A percentile compares a stretch with the other conserved stretches of the same genome.
These are phyloP conservation scores for Colletotrichum lindemuthianum DNA, from an alignment of 2,329 filamentous ascomycete genomes.

Conservation along the genomic window DNA sequence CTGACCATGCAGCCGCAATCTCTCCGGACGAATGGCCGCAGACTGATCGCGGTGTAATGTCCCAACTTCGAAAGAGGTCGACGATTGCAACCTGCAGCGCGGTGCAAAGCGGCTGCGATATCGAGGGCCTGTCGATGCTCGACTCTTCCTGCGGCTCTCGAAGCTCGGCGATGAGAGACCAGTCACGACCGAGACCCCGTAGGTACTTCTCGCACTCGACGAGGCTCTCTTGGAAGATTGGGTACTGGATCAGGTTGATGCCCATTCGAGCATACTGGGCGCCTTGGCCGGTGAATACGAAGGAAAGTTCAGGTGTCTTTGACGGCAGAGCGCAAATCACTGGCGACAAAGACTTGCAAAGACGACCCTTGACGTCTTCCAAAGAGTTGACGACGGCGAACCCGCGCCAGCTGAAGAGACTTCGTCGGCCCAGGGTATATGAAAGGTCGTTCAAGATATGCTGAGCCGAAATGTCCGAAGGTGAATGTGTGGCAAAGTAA, in stretches of 20 bases:
- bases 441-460: slow-evolving; percentile 4
- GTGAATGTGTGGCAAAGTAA: neutral
- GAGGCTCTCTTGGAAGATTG: slow-evolving; percentile 53
- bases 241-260: slow-evolving; percentile 50
- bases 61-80: slow-evolving; percentile 48
- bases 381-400: slow-evolving; percentile 4
- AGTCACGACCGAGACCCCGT: slow-evolving; percentile 43
- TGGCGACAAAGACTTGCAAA: neutral
- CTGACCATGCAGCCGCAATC: slow-evolving; percentile 55
- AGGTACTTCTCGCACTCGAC: slow-evolving; percentile 34
- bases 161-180: slow-evolving; percentile 50
- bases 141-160: slow-evolving; percentile 34
- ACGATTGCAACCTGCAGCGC: slow-evolving; percentile 53
- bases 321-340: neutral
- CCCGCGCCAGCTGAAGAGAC: slow-evolving; percentile 4
- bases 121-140: slow-evolving; percentile 45
- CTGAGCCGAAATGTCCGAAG: neutral
- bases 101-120: slow-evolving; percentile 54
- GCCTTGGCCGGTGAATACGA: slow-evolving; percentile 56
- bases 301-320: slow-evolving; percentile 46
- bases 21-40: slow-evolving; percentile 59
- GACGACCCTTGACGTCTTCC: neutral
- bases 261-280: slow-evolving; percentile 56
- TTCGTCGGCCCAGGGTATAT: slow-evolving; percentile 1
- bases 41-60: slow-evolving; percentile 45